A percentile compares a stretch with the other conserved stretches of the same genome.
Evolutionary conservation across 2,329 filamentous ascomycete genomes (phyloP).

Genomic region (Clonostachys rhizophaga): DNA sequence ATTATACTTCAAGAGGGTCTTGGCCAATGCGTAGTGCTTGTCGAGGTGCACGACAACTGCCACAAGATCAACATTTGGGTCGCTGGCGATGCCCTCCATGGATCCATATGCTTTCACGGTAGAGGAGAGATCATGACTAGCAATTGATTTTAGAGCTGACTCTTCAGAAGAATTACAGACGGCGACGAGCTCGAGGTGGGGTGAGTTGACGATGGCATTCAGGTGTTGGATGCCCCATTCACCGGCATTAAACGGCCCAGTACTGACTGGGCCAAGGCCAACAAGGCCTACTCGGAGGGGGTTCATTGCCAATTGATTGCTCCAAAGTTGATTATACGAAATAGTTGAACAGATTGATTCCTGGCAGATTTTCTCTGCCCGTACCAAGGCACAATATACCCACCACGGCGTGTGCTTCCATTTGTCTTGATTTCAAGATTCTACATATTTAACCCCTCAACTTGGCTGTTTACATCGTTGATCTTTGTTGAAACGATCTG

Average conservation of each 20-base stretch:
- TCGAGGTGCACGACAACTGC: slow-evolving; percentile 50
- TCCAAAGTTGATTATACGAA: no score
- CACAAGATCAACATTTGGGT: slow-evolving; percentile 47
- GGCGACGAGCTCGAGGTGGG: slow-evolving; percentile 52
- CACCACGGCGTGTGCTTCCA: no score
- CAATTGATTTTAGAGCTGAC: slow-evolving; percentile 36
- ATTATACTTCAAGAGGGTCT: slow-evolving; percentile 42
- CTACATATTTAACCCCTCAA: no score
- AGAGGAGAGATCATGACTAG: slow-evolving; percentile 29
- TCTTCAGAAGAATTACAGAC: slow-evolving; percentile 43
- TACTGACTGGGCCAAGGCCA: slow-evolving; percentile 45
- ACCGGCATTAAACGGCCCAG: slow-evolving; percentile 45
- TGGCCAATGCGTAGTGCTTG: slow-evolving; percentile 37
- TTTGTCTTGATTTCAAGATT: no score
- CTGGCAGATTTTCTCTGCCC: no score
- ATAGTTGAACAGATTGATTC: no score
- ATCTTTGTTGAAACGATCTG: no score
- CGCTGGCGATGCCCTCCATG: slow-evolving; percentile 39
- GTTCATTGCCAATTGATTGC: slow-evolving; percentile 4
- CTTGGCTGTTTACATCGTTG: no score
- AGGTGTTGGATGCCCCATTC: slow-evolving; percentile 38
- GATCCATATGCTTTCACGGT: slow-evolving; percentile 41
- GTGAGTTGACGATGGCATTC: slow-evolving; percentile 8
- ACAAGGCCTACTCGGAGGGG: slow-evolving; percentile 12
- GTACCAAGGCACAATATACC: no score